These are phyloP conservation scores for Pulveroboletus sp. DNA, from an alignment of 768 basidiomycete species.

Conservation along the genomic window DNA sequence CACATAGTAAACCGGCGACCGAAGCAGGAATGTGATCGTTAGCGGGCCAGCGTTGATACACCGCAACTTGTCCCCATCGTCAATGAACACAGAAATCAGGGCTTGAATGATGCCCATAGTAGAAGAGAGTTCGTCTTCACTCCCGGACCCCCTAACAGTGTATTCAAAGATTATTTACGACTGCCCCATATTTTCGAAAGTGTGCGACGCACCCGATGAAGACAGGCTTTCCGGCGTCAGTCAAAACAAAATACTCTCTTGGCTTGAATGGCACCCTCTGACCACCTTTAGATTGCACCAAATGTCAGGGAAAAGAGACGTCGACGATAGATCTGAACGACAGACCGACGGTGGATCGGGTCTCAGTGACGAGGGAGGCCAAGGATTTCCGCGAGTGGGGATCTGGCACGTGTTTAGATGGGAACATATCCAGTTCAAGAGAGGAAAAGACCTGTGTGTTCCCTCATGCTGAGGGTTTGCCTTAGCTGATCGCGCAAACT, in stretches of 20 bases:
- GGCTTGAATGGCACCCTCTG: slow-evolving; percentile 35
- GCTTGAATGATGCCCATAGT: slow-evolving; percentile 93
- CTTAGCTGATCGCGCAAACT: slow-evolving; percentile 66
- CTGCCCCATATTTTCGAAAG: not conserved
- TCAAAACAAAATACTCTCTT: slow-evolving; percentile 87
- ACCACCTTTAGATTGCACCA: slow-evolving; percentile 5
- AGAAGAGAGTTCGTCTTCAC: slow-evolving; percentile 62
- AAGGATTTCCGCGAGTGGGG: slow-evolving; percentile 10
- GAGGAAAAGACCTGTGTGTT: slow-evolving; percentile 40
- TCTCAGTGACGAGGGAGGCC: slow-evolving; percentile 32
- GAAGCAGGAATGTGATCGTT: slow-evolving; percentile 80
- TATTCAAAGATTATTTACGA: not conserved
- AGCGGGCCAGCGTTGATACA: slow-evolving; percentile 81
- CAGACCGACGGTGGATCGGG: slow-evolving; percentile 24
- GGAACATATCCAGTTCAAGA: slow-evolving; percentile 7
- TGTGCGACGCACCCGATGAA: slow-evolving; percentile 63
- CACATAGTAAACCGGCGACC: slow-evolving; percentile 87
- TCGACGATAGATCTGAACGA: slow-evolving; percentile 4
- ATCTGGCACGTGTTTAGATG: slow-evolving; percentile 9
- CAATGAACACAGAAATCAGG: slow-evolving; percentile 90
- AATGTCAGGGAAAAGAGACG: slow-evolving; percentile 2
- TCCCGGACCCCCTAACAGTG: slow-evolving; percentile 42
- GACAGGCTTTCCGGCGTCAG: slow-evolving; percentile 97
- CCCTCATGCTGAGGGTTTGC: slow-evolving; percentile 54
- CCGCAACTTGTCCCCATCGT: slow-evolving; percentile 81